Evolutionary conservation across 331 rosid species (phyloP), one percentile per base, ranked within the genome.

Genomic region (Saraca asoca): DNA sequence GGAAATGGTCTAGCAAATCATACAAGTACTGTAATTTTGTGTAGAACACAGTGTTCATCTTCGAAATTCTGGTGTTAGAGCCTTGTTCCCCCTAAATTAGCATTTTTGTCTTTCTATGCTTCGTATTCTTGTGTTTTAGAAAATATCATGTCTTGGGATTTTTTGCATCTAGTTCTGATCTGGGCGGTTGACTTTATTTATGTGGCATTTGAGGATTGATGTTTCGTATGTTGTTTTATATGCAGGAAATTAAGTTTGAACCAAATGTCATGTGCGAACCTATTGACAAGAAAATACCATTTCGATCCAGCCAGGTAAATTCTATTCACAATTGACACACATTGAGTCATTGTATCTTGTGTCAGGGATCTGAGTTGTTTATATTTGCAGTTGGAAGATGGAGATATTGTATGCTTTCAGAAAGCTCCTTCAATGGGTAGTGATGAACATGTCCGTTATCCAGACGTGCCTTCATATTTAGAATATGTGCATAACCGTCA

Each of bases 241-340:
- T 80, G 51, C 80, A 91, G 97, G 97, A 91, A 86, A 91, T 91
- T 46, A 91, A 91, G 84, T 91, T 86, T 64, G 96, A 88, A 71
- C 97, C 97, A 18, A 78, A 68, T 79, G 87, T 91, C 64, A 91
- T 91, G 97, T 91, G 97, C 56, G 97, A 91, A 76, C 88, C 85
- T 45, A 85, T 91, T 15, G 96, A 91, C 76, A 88, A 88, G 90
- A 85, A 83, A 76, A 41, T 66, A 71, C 82, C 90, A 29, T 91
- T 91, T 75, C 83, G 91, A 70, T 81, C 79, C 45, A 82, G 91
- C 75, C 97, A 91, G 96, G 97, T 91, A 74, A 37, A 17, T 70
- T 59, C 4, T 24, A 43, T 42, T 45, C 19, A 43, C 24, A 38
- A 35, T 64, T 15, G 62, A 24, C 55, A 45, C 61, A 53, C 65